These are phyloP conservation scores for Saturnispora kantuleensis DNA, from an alignment of 805 yeast genomes.

Conservation along the genomic window DNA sequence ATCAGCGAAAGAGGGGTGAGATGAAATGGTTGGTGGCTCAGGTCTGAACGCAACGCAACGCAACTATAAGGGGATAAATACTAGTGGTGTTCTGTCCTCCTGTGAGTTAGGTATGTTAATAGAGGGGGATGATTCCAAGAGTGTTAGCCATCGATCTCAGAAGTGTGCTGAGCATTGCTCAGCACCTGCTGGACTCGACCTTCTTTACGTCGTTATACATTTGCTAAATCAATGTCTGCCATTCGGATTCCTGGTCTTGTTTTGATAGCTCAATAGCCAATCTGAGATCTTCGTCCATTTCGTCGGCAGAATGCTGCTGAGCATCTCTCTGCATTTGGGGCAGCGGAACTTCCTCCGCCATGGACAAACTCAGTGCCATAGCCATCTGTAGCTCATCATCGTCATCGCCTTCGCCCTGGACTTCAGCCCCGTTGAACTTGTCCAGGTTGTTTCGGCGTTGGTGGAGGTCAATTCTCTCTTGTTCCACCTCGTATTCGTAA, in stretches of 20 bases:
- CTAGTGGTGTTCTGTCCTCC: no score
- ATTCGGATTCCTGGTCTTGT: conserved; percentile 8
- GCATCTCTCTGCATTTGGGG: background rate
- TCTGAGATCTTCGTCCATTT: conserved; percentile 11
- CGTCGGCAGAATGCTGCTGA: background rate
- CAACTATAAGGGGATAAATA: no score
- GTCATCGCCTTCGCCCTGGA: conserved; percentile 12
- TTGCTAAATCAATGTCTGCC: conserved; percentile 7
- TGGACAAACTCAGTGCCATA: conserved; percentile 31
- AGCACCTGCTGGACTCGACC: no score
- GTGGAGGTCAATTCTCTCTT: conserved; percentile 19
- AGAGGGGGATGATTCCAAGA: no score
- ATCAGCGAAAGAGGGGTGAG: conserved; percentile 21
- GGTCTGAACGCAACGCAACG: no score
- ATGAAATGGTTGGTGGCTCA: no score
- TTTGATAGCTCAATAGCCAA: conserved; percentile 12
- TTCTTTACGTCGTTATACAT: no score
- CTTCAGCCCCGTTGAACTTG: conserved; percentile 36
- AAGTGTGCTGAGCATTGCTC: no score
- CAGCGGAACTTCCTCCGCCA: no score
- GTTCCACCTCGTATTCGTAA: conserved; percentile 17
- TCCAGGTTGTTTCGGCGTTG: conserved; percentile 13
- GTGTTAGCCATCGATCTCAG: no score
- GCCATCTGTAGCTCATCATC: conserved; percentile 34
- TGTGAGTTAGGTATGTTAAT: no score